Conservation (phyloP, 371 early-diverging fungal species). For the Circinella minor region DNA sequence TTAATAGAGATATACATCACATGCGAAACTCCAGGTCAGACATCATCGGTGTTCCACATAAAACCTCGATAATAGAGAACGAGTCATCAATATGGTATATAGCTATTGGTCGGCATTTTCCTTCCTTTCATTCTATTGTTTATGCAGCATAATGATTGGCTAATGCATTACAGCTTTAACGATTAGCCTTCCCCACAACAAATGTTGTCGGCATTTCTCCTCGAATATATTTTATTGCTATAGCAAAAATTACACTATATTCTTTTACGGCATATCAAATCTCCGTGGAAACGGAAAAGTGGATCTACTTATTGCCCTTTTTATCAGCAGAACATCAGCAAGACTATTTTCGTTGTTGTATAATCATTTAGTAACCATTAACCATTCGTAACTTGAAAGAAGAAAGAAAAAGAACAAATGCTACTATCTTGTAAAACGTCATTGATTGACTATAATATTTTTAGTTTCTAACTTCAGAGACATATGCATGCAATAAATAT, state of each 20-base stretch:
- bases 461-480: too few relatives aligned
- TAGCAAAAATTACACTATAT: neutral
- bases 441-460: too few relatives aligned
- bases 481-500: too few relatives aligned
- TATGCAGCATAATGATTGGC: conserved; percentile 2
- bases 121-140: conserved; percentile 4
- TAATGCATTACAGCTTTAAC: neutral
- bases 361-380: too few relatives aligned
- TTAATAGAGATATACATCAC: neutral
- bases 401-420: too few relatives aligned
- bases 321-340: too few relatives aligned
- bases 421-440: too few relatives aligned
- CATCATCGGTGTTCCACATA: neutral
- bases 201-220: too few relatives aligned
- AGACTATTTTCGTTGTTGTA: too few relatives aligned
- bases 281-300: conserved; percentile 6
- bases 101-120: neutral
- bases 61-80: too few relatives aligned
- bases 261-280: conserved; percentile 3
- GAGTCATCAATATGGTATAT: neutral
- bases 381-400: too few relatives aligned
- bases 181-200: conserved; percentile 7
- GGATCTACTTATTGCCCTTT: neutral
- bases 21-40: conserved; percentile 6
- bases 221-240: too few relatives aligned